These are phyloP conservation scores for Penicillium verrucosum DNA, from an alignment of 2,329 filamentous ascomycete species.

Conservation along the genomic window DNA sequence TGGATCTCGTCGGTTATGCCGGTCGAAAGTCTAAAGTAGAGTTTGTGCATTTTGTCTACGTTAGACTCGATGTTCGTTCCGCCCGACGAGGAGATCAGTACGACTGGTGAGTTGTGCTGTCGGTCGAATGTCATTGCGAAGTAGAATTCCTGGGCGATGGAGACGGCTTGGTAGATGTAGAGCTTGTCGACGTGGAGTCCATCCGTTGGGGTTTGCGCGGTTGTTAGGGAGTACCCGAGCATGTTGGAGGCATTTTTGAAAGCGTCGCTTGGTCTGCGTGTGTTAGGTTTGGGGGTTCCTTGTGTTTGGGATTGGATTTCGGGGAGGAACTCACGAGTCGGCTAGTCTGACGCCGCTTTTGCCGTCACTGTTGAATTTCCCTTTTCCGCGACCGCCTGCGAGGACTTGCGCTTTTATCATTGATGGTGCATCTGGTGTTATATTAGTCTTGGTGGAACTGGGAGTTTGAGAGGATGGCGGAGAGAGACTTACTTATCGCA, in stretches of 20 bases:
- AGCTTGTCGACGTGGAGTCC: slow-evolving; percentile 34
- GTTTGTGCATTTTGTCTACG: slow-evolving; percentile 25
- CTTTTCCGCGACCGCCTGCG: slow-evolving; percentile 33
- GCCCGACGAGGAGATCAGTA: slow-evolving; percentile 38
- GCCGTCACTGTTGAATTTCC: slow-evolving; percentile 27
- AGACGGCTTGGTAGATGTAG: slow-evolving; percentile 36
- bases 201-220: slow-evolving; percentile 27
- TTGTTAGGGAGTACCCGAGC: slow-evolving; percentile 29
- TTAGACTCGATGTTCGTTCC: slow-evolving; percentile 34
- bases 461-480: neutral
- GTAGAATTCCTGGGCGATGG: slow-evolving; percentile 39
- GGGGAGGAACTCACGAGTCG: slow-evolving; percentile 15
- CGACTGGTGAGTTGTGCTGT: slow-evolving; percentile 37
- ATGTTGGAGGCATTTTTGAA: slow-evolving; percentile 28
- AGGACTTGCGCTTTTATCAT: slow-evolving; percentile 34
- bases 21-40: slow-evolving; percentile 24
- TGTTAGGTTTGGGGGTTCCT: neutral
- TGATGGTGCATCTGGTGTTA: slow-evolving; percentile 23
- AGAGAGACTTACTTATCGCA: slow-evolving; percentile 19
- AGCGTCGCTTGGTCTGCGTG: slow-evolving; percentile 24
- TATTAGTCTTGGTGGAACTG: neutral
- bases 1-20: slow-evolving; percentile 28
- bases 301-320: neutral
- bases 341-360: slow-evolving; percentile 31
- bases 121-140: slow-evolving; percentile 46